Evolutionary conservation across 2,329 filamentous ascomycete species (phyloP).

Genomic region (Stagonosporopsis cucurbitacearum): DNA sequence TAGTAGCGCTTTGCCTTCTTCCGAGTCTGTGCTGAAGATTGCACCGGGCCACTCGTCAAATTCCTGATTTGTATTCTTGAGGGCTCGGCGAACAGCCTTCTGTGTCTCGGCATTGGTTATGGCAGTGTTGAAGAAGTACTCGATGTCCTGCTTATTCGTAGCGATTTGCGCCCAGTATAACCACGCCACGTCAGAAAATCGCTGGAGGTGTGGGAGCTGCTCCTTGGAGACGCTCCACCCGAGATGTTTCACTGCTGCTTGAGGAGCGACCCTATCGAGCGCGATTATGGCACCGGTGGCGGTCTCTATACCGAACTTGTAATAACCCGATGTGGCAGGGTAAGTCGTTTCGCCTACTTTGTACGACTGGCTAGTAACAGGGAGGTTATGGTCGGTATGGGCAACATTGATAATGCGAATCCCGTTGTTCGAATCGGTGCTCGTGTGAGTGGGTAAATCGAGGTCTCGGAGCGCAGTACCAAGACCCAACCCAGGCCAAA

Average conservation of each 20-base stretch:
- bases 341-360: not conserved
- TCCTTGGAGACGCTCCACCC: not conserved
- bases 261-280: slow-evolving; percentile 7
- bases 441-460: not conserved
- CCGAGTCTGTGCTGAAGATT: slow-evolving; percentile 1
- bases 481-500: not conserved
- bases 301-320: slow-evolving; percentile 18
- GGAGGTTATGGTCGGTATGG: not conserved
- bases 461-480: not conserved
- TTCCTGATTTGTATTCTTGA: not conserved
- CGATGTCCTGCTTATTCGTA: not conserved
- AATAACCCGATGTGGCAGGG: slow-evolving; percentile 5
- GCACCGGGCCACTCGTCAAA: slow-evolving; percentile 5
- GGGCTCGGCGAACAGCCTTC: slow-evolving; percentile 8
- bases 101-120: slow-evolving; percentile 16
- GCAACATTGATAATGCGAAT: not conserved
- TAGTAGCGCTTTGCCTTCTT: slow-evolving; percentile 6
- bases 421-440: not conserved
- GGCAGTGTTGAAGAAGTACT: slow-evolving; percentile 12
- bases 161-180: not conserved
- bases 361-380: not conserved
- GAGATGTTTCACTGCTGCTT: not conserved
- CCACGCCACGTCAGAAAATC: not conserved
- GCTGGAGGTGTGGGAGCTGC: not conserved
- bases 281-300: slow-evolving; percentile 10